Evolutionary conservation across 805 yeast species (phyloP).

Genomic region (Lachancea cidri): DNA sequence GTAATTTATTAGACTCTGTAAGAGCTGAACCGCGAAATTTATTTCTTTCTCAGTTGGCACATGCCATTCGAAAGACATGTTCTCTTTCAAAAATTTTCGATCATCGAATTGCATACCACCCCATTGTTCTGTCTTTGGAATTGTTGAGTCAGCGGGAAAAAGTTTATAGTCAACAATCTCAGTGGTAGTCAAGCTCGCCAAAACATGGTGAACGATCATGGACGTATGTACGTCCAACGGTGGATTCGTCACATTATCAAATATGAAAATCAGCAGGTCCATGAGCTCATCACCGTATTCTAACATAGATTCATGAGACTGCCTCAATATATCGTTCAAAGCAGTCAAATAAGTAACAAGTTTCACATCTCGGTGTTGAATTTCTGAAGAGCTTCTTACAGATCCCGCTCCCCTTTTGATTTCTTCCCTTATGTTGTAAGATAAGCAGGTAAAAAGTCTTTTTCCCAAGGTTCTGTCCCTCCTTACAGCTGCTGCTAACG

Average conservation of each 20-base stretch:
- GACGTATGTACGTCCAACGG: conserved; percentile 55
- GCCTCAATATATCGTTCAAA: conserved; percentile 63
- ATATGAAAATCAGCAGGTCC: conserved; percentile 31
- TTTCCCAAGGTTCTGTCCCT: conserved; percentile 38
- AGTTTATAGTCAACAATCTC: conserved; percentile 52
- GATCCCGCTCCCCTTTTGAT: conserved; percentile 77
- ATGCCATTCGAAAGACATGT: conserved; percentile 68
- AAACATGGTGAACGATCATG: conserved; percentile 59
- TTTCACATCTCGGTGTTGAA: conserved; percentile 72
- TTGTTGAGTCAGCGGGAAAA: conserved; percentile 41
- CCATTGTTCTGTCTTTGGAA: conserved; percentile 51
- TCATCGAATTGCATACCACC: conserved; percentile 65
- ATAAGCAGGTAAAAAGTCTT: conserved; percentile 24
- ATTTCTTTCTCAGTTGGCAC: conserved; percentile 55
- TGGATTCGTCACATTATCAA: conserved; percentile 39
- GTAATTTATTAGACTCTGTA: conserved; percentile 43
- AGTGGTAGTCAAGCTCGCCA: conserved; percentile 59
- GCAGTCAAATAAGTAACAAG: conserved; percentile 67
- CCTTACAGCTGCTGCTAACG: conserved; percentile 66
- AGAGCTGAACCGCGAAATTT: conserved; percentile 54
- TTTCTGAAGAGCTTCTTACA: conserved; percentile 57
- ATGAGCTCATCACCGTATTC: conserved; percentile 41
- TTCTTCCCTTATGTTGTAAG: conserved; percentile 55
- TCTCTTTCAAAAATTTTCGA: conserved; percentile 42
- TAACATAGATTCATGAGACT: conserved; percentile 52